Base-by-base conservation (phyloP, 352 stramenopile genomes). In the Phytophthora pluvialis region DNA sequence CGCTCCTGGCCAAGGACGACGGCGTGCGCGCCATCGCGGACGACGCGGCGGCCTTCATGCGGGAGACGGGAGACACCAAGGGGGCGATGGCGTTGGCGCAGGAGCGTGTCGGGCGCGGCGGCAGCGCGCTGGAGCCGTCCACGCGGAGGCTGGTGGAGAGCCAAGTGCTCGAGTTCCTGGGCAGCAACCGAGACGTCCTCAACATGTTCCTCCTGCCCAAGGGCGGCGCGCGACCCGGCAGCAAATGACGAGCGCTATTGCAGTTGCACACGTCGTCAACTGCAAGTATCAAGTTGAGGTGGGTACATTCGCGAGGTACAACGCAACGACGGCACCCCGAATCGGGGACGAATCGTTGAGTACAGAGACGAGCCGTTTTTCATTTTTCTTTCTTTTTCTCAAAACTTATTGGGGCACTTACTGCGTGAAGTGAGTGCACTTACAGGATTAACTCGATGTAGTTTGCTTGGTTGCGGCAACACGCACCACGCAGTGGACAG, bases 191-290 rank as follows among this genome's bases (percentile, higher is more conserved):
- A 16, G 86, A 96, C 25, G 74, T 95, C 12, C 74, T 95, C 48
- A 80, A 78, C 52, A 94, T 94, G 85, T 96, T 94, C 51, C 59
- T 93, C 21, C 61, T 96, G 15, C 84, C 86, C 6, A 78, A 80
- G 32, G 50, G 48, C 6, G 57, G 33, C 5, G 43, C 39, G 26
- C 60, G 49, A 44, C 57, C 60, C 16, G 45, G 59, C 35, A 67
- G 43, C 32, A 72, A 72, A 33, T 74, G 44, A 38, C n/a, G 26
- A 15, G 15, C 15, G 36, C 7, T 18, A 16, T 33, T 52, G 25
- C 33, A 33, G 61, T 54, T 54, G 53, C 7, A 54, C 31, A 11
- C 5, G 40, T 46, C 40, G 40, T 46, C 40, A 68, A 68, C 31
- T 63, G 42, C 56, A 62, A 64, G 52, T 21, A 68, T 68, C 62